These are phyloP conservation scores for Leucaena leucocephala DNA, from an alignment of 306 rosid genomes.

Conservation along the genomic window DNA sequence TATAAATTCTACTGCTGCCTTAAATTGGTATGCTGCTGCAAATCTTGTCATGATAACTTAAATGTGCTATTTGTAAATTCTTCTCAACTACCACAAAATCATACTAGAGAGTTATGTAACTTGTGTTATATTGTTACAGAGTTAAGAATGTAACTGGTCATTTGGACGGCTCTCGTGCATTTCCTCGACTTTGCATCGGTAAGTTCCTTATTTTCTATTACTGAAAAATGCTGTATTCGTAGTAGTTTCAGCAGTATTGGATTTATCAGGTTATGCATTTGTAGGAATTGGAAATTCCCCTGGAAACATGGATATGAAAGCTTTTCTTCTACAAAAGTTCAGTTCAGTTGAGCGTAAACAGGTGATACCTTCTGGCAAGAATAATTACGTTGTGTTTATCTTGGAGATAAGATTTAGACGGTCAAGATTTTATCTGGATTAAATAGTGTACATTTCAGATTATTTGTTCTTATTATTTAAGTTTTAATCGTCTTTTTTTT, in stretches of 20 bases:
- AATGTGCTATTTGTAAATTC: not conserved
- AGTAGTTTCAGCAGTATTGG: conserved; percentile 18
- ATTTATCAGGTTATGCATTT: conserved; percentile 17
- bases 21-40: conserved; percentile 7
- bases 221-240: not conserved
- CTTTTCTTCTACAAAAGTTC: conserved; percentile 80
- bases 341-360: conserved; percentile 74
- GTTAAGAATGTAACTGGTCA: conserved; percentile 84
- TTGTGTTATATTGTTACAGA: conserved; percentile 49
- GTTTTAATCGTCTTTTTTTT: not conserved
- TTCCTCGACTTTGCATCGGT: conserved; percentile 93
- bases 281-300: conserved; percentile 93
- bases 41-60: conserved; percentile 9
- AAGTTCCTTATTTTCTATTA: conserved; percentile 33
- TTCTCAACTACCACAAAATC: conserved; percentile 6
- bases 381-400: not conserved
- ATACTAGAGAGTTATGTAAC: conserved; percentile 29
- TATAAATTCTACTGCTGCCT: not conserved
- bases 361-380: conserved; percentile 40
- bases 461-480: not conserved
- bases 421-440: not conserved
- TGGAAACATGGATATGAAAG: conserved; percentile 84
- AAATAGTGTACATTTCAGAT: not conserved
- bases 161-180: conserved; percentile 75
- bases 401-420: not conserved